These are phyloP conservation scores for Lachancea nothofagi DNA, from an alignment of 805 yeast genomes.

Conservation along the genomic window DNA sequence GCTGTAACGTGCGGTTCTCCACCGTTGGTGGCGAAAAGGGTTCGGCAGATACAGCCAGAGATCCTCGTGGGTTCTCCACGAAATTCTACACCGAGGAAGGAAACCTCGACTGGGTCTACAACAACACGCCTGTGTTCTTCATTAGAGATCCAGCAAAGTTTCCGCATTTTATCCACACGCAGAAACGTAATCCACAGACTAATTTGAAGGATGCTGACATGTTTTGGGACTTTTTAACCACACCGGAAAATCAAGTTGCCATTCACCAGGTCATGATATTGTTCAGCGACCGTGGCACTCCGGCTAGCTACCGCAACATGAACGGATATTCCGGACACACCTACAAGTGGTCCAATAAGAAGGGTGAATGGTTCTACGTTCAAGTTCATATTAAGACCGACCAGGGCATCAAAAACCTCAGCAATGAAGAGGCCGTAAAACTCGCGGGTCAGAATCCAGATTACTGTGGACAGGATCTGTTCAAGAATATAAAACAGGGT, in stretches of 20 bases:
- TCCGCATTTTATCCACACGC: slow-evolving; percentile 62
- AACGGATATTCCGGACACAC: slow-evolving; percentile 66
- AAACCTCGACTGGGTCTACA: slow-evolving; percentile 65
- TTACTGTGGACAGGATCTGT: slow-evolving; percentile 72
- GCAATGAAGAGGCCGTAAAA: slow-evolving; percentile 61
- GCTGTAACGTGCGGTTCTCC: slow-evolving; percentile 63
- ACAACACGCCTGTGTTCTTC: slow-evolving; percentile 66
- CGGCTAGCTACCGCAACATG: slow-evolving; percentile 50
- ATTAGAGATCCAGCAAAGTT: slow-evolving; percentile 60
- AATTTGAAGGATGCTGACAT: slow-evolving; percentile 73
- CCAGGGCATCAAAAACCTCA: slow-evolving; percentile 48
- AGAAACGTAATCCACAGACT: slow-evolving; percentile 63
- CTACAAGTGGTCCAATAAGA: slow-evolving; percentile 51
- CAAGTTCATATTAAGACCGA: slow-evolving; percentile 53
- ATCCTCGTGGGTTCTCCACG: slow-evolving; percentile 64
- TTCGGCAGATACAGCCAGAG: slow-evolving; percentile 60
- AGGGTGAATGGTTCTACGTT: slow-evolving; percentile 50
- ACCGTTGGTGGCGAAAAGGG: slow-evolving; percentile 70
- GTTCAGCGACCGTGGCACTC: slow-evolving; percentile 65
- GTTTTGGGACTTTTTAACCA: slow-evolving; percentile 80
- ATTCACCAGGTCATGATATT: slow-evolving; percentile 59
- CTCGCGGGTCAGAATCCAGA: slow-evolving; percentile 78
- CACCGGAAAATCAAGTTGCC: slow-evolving; percentile 60
- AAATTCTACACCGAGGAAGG: slow-evolving; percentile 67
- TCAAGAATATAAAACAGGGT: slow-evolving; percentile 70